Evolutionary conservation across 148 eudicot species (phyloP), one percentile per base, ranked within the genome.

Genomic region (Pouteria glomerata): DNA sequence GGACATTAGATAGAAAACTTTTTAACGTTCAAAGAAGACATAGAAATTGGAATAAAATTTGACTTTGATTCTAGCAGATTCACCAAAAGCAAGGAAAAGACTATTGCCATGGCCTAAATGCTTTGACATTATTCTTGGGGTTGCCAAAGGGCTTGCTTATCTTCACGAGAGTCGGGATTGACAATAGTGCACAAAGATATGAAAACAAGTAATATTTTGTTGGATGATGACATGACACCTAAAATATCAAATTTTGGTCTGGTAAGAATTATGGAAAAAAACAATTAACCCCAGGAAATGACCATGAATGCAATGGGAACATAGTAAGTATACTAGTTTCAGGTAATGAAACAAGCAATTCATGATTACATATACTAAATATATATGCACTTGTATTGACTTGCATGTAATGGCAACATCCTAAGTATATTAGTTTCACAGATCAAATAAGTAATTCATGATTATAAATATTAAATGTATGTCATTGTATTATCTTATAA

Each of bases 191-290:
- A 76, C 21, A 62, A 74, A 0, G 78, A 76, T 76, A 74, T 76
- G 2, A 76, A 76, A 69, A 68, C 78, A 3, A 55, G 74, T 42
- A 76, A 76, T 30, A 69, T 76, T 24, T 62, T 76, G 16, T 53
- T 76, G 68, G 78, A 76, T 23, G 18, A 63, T 39, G 74, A 76
- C 56, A 69, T 76, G 78, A 76, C 12, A 6, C 78, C 78, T 41
- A 76, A 76, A 69, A 76, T 76, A 35, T 69, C 78, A 29, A 74
- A 76, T 61, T 76, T 76, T 24, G 78, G 78, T 21, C 56, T 76
- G 8, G 78, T 74, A 35, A 76, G 39, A 70, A 62, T 69, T 30
- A 51, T 76, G 29, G 78, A 59, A 51, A 63, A 48, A 6, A 69
- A 66, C 19, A n/a, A 52, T 52, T 44, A 51, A 35, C 37, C 52